These are phyloP conservation scores for Escovopsis sp. DNA, from an alignment of 2,329 filamentous ascomycete genomes.

Conservation along the genomic window DNA sequence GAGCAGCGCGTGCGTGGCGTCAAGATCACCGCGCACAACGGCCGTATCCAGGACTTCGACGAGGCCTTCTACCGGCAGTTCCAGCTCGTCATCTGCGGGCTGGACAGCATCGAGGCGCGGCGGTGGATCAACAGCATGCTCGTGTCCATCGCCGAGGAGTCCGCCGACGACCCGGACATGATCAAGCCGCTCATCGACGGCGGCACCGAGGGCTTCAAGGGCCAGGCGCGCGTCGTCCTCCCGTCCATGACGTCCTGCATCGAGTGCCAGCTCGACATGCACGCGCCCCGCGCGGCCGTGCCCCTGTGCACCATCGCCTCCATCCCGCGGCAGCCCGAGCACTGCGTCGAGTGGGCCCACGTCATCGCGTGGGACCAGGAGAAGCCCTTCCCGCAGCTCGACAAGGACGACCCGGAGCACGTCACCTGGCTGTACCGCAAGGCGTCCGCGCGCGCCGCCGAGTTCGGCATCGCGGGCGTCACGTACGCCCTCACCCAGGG, in stretches of 20 bases:
- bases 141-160: constrained; percentile 70
- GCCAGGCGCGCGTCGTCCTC: constrained; percentile 81
- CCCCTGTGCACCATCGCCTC: constrained; percentile 92
- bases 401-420: constrained; percentile 93
- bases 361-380: constrained; percentile 92
- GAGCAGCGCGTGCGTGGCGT: constrained; percentile 80
- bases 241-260: constrained; percentile 91
- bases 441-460: constrained; percentile 61
- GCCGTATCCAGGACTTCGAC: constrained; percentile 92
- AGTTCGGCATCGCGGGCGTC: constrained; percentile 84
- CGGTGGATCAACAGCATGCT: constrained; percentile 96
- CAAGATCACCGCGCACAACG: constrained; percentile 84
- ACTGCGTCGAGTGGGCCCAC: constrained; percentile 98
- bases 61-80: constrained; percentile 96
- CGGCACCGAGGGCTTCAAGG: constrained; percentile 96
- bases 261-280: constrained; percentile 97
- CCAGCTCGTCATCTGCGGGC: constrained; percentile 78
- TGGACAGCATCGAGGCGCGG: constrained; percentile 95
- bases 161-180: constrained; percentile 55
- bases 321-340: constrained; percentile 90
- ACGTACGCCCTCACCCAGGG: constrained; percentile 94
- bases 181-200: constrained; percentile 93
- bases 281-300: constrained; percentile 90
- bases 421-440: constrained; percentile 93
- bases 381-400: constrained; percentile 67